phyloP scores from a whole-genome alignment of 306 rosid genomes.

The Lagenaria siceraria region DNA sequence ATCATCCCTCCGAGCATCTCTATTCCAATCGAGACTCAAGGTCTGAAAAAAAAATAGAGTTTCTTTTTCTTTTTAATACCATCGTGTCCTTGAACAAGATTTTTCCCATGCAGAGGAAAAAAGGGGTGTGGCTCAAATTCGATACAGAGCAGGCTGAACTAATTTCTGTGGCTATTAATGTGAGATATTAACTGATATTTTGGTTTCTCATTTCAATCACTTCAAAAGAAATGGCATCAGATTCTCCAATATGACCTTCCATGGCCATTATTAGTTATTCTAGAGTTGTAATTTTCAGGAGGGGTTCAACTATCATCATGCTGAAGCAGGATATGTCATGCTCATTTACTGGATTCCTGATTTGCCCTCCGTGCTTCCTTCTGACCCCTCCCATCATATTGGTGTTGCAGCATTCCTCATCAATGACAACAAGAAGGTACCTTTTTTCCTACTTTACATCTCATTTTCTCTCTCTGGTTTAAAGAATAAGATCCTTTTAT shows the following conservation, averaged over 20 bases:
- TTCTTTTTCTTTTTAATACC: neutral
- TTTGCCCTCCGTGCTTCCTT: slow-evolving; percentile 28
- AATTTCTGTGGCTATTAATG: slow-evolving; percentile 32
- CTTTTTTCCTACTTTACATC: neutral
- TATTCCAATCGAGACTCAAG: slow-evolving; percentile 25
- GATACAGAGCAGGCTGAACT: slow-evolving; percentile 29
- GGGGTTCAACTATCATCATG: slow-evolving; percentile 39
- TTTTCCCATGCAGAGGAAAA: slow-evolving; percentile 20
- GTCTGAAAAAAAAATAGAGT: neutral
- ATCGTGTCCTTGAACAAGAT: neutral
- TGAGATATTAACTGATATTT: slow-evolving; percentile 1
- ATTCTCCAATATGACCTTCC: neutral
- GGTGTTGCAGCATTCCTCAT: slow-evolving; percentile 33
- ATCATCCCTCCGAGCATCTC: slow-evolving; percentile 25
- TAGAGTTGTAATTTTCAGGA: slow-evolving; percentile 16
- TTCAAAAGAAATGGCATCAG: neutral
- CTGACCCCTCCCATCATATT: slow-evolving; percentile 36
- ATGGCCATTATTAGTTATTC: neutral
- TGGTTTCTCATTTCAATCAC: neutral
- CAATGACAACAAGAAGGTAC: slow-evolving; percentile 26
- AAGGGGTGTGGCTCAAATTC: slow-evolving; percentile 35
- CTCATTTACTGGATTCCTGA: slow-evolving; percentile 30
- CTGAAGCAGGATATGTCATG: slow-evolving; percentile 37
- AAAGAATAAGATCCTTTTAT: neutral
- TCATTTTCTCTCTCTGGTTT: neutral